Conservation (phyloP, 306 rosid genomes). For the Benincasa hispida region DNA sequence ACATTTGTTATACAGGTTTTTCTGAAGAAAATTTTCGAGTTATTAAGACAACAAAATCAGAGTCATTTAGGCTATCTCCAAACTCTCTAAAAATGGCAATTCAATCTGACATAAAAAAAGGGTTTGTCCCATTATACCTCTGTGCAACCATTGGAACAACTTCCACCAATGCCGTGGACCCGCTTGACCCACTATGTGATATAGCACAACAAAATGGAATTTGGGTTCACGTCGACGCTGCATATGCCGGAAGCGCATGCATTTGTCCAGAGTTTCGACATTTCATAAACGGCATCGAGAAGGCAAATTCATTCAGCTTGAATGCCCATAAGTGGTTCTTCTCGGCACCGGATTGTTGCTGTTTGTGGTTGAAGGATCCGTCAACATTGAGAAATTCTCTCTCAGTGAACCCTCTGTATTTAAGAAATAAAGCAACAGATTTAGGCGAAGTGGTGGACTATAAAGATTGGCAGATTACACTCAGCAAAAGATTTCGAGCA, state of each 20-base stretch:
- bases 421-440: constrained; percentile 6
- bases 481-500: constrained; percentile 11
- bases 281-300: constrained; percentile 21
- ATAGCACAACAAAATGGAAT: constrained; percentile 22
- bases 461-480: constrained; percentile 23
- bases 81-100: not conserved
- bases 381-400: constrained; percentile 2
- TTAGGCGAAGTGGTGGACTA: constrained; percentile 16
- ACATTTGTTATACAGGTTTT: constrained; percentile 10
- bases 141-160: constrained; percentile 32
- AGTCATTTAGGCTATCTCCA: constrained; percentile 14
- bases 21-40: not conserved
- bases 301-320: constrained; percentile 21
- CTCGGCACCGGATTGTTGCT: constrained; percentile 22
- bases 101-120: constrained; percentile 7
- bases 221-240: constrained; percentile 41
- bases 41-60: constrained; percentile 12
- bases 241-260: constrained; percentile 27
- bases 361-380: constrained; percentile 20
- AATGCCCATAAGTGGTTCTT: constrained; percentile 38
- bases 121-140: constrained; percentile 18
- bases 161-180: constrained; percentile 23
- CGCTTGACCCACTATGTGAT: constrained; percentile 8
- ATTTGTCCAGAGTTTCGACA: constrained; percentile 34
- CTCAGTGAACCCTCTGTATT: not conserved